A percentile compares a stretch with the other conserved stretches of the same genome.
Evolutionary conservation across 2,329 filamentous ascomycete genomes (phyloP).

Genomic region (Cladosporium sp.): DNA sequence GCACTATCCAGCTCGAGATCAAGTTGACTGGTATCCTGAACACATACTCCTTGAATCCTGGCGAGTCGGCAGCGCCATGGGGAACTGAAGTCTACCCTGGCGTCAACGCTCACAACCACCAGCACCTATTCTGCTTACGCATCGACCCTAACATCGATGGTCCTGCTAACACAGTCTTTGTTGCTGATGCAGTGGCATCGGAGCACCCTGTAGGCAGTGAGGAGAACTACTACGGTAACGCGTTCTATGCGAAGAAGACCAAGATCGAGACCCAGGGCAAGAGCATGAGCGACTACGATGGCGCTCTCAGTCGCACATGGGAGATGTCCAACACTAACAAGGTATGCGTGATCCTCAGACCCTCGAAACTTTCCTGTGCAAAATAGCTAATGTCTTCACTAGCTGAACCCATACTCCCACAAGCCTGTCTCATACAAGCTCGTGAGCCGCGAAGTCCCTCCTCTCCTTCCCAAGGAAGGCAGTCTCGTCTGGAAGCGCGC

Average conservation of each 20-base stretch:
- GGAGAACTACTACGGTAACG: constrained; percentile 88
- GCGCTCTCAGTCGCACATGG: constrained; percentile 78
- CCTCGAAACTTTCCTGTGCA: not conserved
- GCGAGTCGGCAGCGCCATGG: constrained; percentile 82
- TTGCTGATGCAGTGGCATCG: constrained; percentile 72
- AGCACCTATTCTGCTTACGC: constrained; percentile 90
- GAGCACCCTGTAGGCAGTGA: constrained; percentile 73
- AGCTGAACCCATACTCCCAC: constrained; percentile 77
- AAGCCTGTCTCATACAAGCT: constrained; percentile 88
- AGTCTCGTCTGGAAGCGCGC: constrained; percentile 87
- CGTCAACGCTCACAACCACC: constrained; percentile 94
- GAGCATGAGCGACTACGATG: constrained; percentile 77
- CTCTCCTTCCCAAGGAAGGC: constrained; percentile 75
- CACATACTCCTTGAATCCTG: constrained; percentile 78
- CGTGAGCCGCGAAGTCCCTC: constrained; percentile 79
- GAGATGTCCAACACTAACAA: constrained; percentile 76
- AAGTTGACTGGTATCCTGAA: constrained; percentile 89
- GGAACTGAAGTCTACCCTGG: constrained; percentile 88
- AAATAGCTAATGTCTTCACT: not conserved
- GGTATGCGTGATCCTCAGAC: not conserved
- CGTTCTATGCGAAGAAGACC: constrained; percentile 82
- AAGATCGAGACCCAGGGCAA: constrained; percentile 70
- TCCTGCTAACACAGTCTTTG: constrained; percentile 78
- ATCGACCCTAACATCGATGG: constrained; percentile 87
- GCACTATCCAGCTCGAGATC: constrained; percentile 87